These are phyloP conservation scores for Holtermanniella nyarrowii DNA, from an alignment of 768 basidiomycete species.

Conservation along the genomic window DNA sequence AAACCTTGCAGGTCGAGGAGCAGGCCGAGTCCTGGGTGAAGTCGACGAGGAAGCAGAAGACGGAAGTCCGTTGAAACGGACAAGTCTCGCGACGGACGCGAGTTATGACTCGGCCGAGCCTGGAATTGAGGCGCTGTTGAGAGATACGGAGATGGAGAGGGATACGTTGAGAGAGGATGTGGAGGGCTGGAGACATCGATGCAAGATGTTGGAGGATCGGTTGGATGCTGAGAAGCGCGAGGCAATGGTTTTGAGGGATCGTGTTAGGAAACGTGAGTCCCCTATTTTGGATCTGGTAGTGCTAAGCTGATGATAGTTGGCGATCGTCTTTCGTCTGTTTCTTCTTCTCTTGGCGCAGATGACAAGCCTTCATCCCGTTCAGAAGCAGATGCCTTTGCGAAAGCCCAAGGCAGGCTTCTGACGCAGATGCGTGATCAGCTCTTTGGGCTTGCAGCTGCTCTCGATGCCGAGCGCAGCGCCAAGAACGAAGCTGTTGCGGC, in stretches of 20 bases:
- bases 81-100: neutral
- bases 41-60: conserved; percentile 22
- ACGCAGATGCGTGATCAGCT: conserved; percentile 42
- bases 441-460: conserved; percentile 41
- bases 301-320: conserved; percentile 16
- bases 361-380: conserved; percentile 3
- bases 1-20: conserved; percentile 15
- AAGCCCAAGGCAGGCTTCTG: conserved; percentile 34
- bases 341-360: conserved; percentile 7
- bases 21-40: conserved; percentile 21
- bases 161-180: conserved; percentile 82
- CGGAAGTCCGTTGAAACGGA: neutral
- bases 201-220: conserved; percentile 65
- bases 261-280: conserved; percentile 38
- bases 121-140: neutral
- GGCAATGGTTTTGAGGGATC: conserved; percentile 70
- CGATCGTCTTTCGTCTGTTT: conserved; percentile 27
- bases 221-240: conserved; percentile 59
- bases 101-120: neutral
- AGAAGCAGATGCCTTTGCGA: conserved; percentile 13
- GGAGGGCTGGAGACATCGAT: conserved; percentile 71
- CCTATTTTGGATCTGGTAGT: neutral
- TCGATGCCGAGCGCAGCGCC: conserved; percentile 39
- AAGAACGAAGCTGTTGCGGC: conserved; percentile 24
- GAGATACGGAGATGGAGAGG: conserved; percentile 58